Percentiles rank a stretch among this genome's conserved stretches.
phyloP scores from a whole-genome alignment of 345 rosid species.

The Cardamine resedifolia region DNA sequence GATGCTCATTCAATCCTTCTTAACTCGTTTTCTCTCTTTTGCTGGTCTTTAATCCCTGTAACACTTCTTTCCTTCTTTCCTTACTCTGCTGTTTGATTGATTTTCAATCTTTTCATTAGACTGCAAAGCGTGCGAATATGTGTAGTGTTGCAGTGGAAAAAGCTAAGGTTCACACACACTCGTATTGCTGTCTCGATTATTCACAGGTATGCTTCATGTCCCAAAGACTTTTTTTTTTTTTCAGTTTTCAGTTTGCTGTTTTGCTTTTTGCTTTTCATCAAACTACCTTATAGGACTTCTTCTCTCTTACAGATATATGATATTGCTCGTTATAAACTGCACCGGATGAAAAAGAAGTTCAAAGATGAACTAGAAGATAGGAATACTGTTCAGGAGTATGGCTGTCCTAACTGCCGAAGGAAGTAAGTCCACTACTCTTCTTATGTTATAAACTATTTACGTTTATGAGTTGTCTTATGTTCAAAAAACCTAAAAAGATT shows the following conservation, averaged over 20 bases:
- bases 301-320: constrained; percentile 70
- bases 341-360: constrained; percentile 67
- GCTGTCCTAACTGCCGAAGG: constrained; percentile 78
- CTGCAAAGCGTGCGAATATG: constrained; percentile 67
- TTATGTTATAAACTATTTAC: background rate
- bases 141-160: constrained; percentile 75
- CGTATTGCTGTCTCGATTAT: constrained; percentile 87
- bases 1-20: background rate
- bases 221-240: background rate
- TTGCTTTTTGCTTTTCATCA: constrained; percentile 6
- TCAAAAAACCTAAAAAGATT: constrained; percentile 8
- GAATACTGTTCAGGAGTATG: constrained; percentile 82
- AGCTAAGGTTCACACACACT: constrained; percentile 73
- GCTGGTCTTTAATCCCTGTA: background rate
- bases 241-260: background rate
- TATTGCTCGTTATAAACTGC: constrained; percentile 68
- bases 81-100: background rate
- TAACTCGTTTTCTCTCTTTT: background rate
- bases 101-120: constrained; percentile 45
- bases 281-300: background rate
- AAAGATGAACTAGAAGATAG: constrained; percentile 83
- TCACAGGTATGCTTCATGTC: constrained; percentile 52
- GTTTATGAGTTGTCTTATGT: background rate
- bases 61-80: background rate
- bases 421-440: constrained; percentile 48